Evolutionary conservation across 1,284 basidiomycete species (phyloP).

Genomic region (Microstroma glucosiphilum): DNA sequence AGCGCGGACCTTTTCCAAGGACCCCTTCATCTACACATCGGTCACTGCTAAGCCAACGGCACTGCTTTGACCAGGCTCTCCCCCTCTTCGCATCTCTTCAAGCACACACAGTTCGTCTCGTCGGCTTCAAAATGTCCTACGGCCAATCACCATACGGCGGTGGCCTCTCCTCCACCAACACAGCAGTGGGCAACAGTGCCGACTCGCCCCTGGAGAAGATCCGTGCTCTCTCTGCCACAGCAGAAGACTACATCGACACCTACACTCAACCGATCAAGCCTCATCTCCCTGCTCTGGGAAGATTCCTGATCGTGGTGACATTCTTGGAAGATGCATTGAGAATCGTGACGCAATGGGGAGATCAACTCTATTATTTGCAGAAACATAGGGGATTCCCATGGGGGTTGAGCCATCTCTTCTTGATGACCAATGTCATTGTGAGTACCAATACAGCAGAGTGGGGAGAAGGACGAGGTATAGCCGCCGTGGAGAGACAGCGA

Average conservation of each 20-base stretch:
- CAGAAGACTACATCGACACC: slow-evolving; percentile 88
- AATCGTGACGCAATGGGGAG: slow-evolving; percentile 87
- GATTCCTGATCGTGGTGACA: slow-evolving; percentile 95
- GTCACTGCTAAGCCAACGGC: too few relatives aligned
- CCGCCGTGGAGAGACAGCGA: too few relatives aligned
- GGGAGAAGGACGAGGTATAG: not conserved
- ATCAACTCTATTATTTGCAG: slow-evolving; percentile 68
- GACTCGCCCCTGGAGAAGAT: slow-evolving; percentile 67
- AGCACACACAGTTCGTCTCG: not conserved
- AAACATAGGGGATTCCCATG: slow-evolving; percentile 84
- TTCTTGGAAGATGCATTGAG: slow-evolving; percentile 94
- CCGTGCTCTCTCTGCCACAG: slow-evolving; percentile 63
- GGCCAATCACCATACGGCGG: slow-evolving; percentile 33
- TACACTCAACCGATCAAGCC: slow-evolving; percentile 90
- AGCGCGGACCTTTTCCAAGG: too few relatives aligned
- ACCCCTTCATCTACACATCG: too few relatives aligned
- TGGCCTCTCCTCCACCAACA: slow-evolving; percentile 13
- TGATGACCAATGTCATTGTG: slow-evolving; percentile 83
- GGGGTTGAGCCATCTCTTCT: slow-evolving; percentile 88
- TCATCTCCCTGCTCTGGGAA: slow-evolving; percentile 85
- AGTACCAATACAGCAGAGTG: slow-evolving; percentile 52
- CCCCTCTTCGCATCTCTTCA: not conserved
- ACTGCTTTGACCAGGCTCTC: too few relatives aligned
- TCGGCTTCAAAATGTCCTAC: slow-evolving; percentile 18
- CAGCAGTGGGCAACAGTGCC: slow-evolving; percentile 7